These are phyloP conservation scores for Podospora sp. DNA, from an alignment of 495 filamentous ascomycete genomes.

Conservation along the genomic window DNA sequence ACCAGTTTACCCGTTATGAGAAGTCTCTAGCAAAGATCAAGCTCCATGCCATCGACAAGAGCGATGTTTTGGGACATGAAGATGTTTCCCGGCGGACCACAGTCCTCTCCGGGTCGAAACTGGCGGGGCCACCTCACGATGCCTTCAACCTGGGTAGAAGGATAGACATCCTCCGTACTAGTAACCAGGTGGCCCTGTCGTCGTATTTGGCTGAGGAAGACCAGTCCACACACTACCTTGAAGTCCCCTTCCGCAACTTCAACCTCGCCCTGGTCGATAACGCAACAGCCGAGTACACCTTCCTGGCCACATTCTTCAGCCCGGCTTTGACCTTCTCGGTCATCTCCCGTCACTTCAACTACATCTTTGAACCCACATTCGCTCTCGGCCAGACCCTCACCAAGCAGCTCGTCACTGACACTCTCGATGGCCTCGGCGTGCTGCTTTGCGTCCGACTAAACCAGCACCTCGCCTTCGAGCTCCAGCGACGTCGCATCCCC, in stretches of 20 bases:
- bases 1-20: constrained; percentile 87
- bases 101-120: constrained; percentile 48
- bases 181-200: constrained; percentile 69
- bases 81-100: constrained; percentile 63
- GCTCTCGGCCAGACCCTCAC: constrained; percentile 75
- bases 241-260: constrained; percentile 88
- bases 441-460: constrained; percentile 91
- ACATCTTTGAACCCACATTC: constrained; percentile 86
- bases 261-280: constrained; percentile 94
- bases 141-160: constrained; percentile 85
- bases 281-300: constrained; percentile 90
- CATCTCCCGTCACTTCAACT: constrained; percentile 68
- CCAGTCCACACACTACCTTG: constrained; percentile 79
- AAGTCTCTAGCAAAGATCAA: constrained; percentile 82
- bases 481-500: constrained; percentile 88
- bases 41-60: constrained; percentile 77
- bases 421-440: constrained; percentile 81
- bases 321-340: constrained; percentile 56
- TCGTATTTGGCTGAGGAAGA: constrained; percentile 90
- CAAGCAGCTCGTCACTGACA: constrained; percentile 72
- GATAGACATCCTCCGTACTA: constrained; percentile 72
- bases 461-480: constrained; percentile 88
- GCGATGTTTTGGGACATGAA: constrained; percentile 81
- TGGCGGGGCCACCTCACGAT: constrained; percentile 72
- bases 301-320: constrained; percentile 87